Conservation (phyloP, 2,329 filamentous ascomycete species). For the Fusarium mexicanum region DNA sequence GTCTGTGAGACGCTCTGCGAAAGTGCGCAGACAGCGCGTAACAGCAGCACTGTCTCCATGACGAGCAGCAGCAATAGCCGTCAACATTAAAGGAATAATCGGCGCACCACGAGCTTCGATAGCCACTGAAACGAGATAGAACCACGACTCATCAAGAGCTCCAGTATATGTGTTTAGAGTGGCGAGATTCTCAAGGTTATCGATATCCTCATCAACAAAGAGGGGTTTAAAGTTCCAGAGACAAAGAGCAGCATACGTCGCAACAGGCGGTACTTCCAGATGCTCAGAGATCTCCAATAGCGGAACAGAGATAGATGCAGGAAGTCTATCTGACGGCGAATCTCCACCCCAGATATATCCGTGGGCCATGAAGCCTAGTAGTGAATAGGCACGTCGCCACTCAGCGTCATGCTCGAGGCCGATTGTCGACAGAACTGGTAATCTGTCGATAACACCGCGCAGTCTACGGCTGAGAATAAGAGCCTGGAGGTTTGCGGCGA, state of each 20-base stretch:
- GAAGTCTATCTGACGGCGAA: conserved; percentile 79
- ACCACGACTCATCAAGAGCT: conserved; percentile 97
- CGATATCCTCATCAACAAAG: conserved; percentile 82
- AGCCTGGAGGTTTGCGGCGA: conserved; percentile 85
- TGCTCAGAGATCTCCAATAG: conserved; percentile 79
- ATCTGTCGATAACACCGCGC: conserved; percentile 78
- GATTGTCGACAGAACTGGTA: conserved; percentile 85
- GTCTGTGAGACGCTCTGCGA: conserved; percentile 90
- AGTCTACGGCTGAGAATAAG: conserved; percentile 87
- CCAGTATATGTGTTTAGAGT: conserved; percentile 93
- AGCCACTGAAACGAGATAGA: conserved; percentile 93
- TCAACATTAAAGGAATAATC: conserved; percentile 87
- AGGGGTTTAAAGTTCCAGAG: conserved; percentile 98
- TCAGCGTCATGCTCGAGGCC: conserved; percentile 85
- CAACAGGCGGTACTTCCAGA: conserved; percentile 89
- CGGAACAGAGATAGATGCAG: conserved; percentile 83
- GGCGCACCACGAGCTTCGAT: conserved; percentile 93
- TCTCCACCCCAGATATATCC: conserved; percentile 97
- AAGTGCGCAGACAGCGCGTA: conserved; percentile 77
- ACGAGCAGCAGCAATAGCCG: conserved; percentile 83
- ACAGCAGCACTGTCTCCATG: conserved; percentile 75
- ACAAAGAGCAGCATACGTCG: conserved; percentile 90
- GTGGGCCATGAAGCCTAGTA: conserved; percentile 91
- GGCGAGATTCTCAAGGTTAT: conserved; percentile 86
- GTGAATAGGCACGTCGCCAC: conserved; percentile 92